phyloP scores from a whole-genome alignment of 2,329 filamentous ascomycete species.

The Fusarium floridanum region DNA sequence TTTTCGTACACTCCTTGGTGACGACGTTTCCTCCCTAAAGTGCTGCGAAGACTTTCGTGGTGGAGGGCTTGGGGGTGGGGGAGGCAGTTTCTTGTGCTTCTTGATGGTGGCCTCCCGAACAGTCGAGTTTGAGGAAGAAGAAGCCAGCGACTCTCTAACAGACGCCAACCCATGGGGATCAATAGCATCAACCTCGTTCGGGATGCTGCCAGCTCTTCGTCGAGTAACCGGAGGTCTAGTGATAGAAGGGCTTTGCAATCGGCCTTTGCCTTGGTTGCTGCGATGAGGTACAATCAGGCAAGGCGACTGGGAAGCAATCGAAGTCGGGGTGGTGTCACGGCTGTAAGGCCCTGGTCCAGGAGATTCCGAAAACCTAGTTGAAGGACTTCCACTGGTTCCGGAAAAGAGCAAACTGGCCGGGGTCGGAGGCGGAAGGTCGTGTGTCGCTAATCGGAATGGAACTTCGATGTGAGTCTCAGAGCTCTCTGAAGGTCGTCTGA shows the following conservation, averaged over 20 bases:
- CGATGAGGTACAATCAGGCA: constrained; percentile 65
- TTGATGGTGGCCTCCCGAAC: constrained; percentile 65
- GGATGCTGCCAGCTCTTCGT: constrained; percentile 67
- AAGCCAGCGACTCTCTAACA: constrained; percentile 77
- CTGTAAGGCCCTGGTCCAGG: constrained; percentile 78
- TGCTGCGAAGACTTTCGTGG: constrained; percentile 73
- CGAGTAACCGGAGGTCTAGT: constrained; percentile 72
- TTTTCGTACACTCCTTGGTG: constrained; percentile 54
- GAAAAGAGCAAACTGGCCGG: constrained; percentile 68
- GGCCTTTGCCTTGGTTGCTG: constrained; percentile 60
- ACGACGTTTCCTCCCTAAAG: constrained; percentile 58
- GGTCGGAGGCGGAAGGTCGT: constrained; percentile 75
- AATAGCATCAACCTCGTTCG: constrained; percentile 62
- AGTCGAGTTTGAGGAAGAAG: constrained; percentile 79
- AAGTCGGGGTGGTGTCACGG: constrained; percentile 82
- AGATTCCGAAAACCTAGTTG: constrained; percentile 81
- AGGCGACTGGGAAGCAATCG: constrained; percentile 81
- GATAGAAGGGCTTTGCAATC: constrained; percentile 67
- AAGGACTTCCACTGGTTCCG: constrained; percentile 77
- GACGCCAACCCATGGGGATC: constrained; percentile 72
- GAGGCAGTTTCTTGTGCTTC: constrained; percentile 60
- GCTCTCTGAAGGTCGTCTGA: constrained; percentile 55
- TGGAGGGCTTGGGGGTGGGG: constrained; percentile 70
- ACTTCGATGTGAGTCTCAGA: constrained; percentile 57
- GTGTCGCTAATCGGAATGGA: constrained; percentile 70